Base-by-base conservation (phyloP, 2,329 filamentous ascomycete species). In the Penicillium oxalicum region DNA sequence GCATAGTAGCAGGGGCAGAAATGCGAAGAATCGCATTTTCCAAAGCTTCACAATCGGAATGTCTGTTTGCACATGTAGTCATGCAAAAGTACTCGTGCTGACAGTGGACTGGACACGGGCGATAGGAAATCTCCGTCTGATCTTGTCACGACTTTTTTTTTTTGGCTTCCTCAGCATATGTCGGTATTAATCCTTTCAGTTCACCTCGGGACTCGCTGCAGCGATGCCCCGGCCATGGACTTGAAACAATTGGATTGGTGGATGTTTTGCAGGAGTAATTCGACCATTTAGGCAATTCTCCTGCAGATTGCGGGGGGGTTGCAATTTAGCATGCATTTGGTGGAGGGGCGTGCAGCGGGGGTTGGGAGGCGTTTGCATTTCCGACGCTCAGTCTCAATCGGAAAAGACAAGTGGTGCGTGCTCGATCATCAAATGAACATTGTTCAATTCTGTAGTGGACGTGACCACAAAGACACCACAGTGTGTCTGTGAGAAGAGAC, bases 161-260 rank as follows among this genome's bases (percentile, higher is more conserved):
- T 27, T 18, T 41, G n/a, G 13, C 18, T 42, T 18, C 18, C 18
- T 18, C 18, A 18, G 26, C 9, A 32, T 18, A 40, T 45, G 6
- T 25, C 13, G 25, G 12, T 43, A 47, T 48, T 43, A 47, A 35
- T 47, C 25, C 40, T 3, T 34, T 41, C 36, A 26, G 29, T 11
- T 18, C 44, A 11, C 13, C 50, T 60, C 57, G 59, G 59, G 27
- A 24, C 45, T 62, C 60, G 60, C 52, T 45, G 26, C 52, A 61
- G 49, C 25, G 5, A 58, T 58, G 52, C 28, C 40, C 60, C 56
- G 59, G 50, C 9, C 28, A 18, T 18, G 18, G 18, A 18, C 18
- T 18, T 18, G 18, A 18, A 37, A 25, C 13, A 18, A 34, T 47
- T 32, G 57, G 59, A 62, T 62, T 63, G 61, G 61, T 61, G 61